Evolutionary conservation across 352 stramenopile species (phyloP).

Genomic region (Globisporangium viniferum): DNA sequence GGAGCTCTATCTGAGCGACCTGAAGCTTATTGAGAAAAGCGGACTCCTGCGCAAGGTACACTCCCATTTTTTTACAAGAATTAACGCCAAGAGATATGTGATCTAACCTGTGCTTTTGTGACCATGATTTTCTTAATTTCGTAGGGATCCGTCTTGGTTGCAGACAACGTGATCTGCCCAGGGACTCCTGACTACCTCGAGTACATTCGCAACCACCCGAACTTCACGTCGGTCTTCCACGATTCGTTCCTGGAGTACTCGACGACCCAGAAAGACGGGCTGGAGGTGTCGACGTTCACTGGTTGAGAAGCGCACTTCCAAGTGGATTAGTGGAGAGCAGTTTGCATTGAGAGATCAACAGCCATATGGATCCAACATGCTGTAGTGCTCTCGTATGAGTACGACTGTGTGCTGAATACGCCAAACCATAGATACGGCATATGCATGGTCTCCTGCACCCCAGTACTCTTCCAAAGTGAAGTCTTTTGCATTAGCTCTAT

Average conservation of each 20-base stretch:
- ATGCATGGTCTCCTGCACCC: background rate
- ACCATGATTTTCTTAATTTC: background rate
- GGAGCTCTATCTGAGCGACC: conserved; percentile 29
- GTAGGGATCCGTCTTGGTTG: conserved; percentile 26
- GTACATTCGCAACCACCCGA: conserved; percentile 26
- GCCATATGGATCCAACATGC: background rate
- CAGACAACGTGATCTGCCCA: conserved; percentile 36
- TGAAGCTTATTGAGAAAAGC: conserved; percentile 44
- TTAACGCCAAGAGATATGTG: background rate
- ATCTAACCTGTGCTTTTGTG: background rate
- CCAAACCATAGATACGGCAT: background rate
- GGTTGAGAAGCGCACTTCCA: background rate
- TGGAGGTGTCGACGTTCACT: background rate
- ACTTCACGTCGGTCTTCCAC: conserved; percentile 23
- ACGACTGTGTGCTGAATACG: background rate
- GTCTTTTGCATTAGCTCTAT: too few species aligned
- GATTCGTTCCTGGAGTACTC: background rate
- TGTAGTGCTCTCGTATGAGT: background rate
- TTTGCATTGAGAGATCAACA: background rate
- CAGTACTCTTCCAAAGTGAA: too few species aligned
- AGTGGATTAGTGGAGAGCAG: background rate
- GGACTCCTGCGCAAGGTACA: conserved; percentile 15
- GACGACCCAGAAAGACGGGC: background rate
- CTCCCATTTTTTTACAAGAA: background rate
- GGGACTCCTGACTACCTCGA: conserved; percentile 34